Evolutionary conservation across 2,329 filamentous ascomycete genomes (phyloP), one percentile per base, ranked within the genome.

Genomic region (Diaporthe sp.): DNA sequence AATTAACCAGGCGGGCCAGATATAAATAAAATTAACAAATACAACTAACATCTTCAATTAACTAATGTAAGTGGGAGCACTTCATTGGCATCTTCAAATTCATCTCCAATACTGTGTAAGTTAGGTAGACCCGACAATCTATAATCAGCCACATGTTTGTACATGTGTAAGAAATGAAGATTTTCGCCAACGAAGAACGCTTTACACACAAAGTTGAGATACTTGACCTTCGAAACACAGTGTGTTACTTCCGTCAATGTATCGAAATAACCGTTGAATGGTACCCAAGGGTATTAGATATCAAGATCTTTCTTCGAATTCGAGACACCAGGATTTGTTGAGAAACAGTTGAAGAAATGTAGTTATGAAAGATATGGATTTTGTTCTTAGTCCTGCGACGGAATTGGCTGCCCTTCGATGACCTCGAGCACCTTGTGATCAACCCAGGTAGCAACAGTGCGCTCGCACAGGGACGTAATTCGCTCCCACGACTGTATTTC

Each of bases 341-440:
- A 15, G 7, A 13, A 55, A 28, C 8, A 28, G 13, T 25, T 10
- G 46, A 49, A 49, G 46, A 49, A 22, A n/a, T 49, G 46, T 39
- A n/a, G 7, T 5, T 28, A 6, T 17, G 25, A 15, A 7, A 53
- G n/a, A 7, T 12, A 53, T 15, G 51, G n/a, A 13, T 31, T 17
- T 22, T n/a, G 31, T 28, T 12, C 13, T 19, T 28, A 5, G 28
- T 10, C 17, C 31, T 17, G 10, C 25, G 51, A 15, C 25, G 51
- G 51, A 25, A 28, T 15, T 6, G 53, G 53, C 53, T 55, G 53
- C 8, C 53, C 53, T 55, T 55, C 53, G 62, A 77, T 74, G 13
- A 71, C 49, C 42, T 85, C 83, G 76, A 85, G 80, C 17, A 84
- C 82, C 76, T 82, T 81, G 70, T 85, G 84, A 59, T 85, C 84